Conservation (phyloP, 768 basidiomycete genomes). For the Krasilnikovozyma curviuscula region DNA sequence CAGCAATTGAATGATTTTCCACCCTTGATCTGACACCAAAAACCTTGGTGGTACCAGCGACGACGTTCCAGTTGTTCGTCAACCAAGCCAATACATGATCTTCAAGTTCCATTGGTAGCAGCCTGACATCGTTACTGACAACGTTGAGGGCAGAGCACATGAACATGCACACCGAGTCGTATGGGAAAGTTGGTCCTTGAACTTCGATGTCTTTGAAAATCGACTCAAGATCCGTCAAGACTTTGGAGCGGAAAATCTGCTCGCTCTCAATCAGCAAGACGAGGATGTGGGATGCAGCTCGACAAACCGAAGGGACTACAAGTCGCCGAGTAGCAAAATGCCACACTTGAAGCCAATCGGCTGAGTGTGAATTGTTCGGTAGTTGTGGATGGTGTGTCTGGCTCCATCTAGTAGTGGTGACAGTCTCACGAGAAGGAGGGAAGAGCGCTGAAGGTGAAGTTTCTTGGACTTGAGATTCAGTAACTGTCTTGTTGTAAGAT, state of each 20-base stretch:
- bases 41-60: slow-evolving; percentile 29
- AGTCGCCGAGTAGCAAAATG: slow-evolving; percentile 56
- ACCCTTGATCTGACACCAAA: slow-evolving; percentile 29
- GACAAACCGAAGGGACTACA: slow-evolving; percentile 46
- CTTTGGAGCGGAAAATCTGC: slow-evolving; percentile 40
- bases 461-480: too few species aligned
- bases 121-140: slow-evolving; percentile 57
- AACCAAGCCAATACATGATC: slow-evolving; percentile 74
- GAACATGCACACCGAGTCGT: slow-evolving; percentile 76
- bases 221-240: slow-evolving; percentile 54
- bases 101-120: slow-evolving; percentile 70
- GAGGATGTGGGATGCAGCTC: slow-evolving; percentile 49
- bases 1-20: slow-evolving; percentile 36
- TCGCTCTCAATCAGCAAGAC: slow-evolving; percentile 54
- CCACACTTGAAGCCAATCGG: slow-evolving; percentile 66
- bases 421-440: too few species aligned
- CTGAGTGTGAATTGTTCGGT: too few species aligned
- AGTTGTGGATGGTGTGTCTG: too few species aligned
- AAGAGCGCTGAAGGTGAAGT: too few species aligned
- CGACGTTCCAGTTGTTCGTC: slow-evolving; percentile 44
- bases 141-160: slow-evolving; percentile 47
- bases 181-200: slow-evolving; percentile 72
- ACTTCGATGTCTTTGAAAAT: slow-evolving; percentile 67
- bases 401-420: too few species aligned
- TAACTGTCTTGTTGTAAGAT: too few species aligned